Conservation (phyloP, 2,329 filamentous ascomycete species). For the Akanthomyces muscarius region DNA sequence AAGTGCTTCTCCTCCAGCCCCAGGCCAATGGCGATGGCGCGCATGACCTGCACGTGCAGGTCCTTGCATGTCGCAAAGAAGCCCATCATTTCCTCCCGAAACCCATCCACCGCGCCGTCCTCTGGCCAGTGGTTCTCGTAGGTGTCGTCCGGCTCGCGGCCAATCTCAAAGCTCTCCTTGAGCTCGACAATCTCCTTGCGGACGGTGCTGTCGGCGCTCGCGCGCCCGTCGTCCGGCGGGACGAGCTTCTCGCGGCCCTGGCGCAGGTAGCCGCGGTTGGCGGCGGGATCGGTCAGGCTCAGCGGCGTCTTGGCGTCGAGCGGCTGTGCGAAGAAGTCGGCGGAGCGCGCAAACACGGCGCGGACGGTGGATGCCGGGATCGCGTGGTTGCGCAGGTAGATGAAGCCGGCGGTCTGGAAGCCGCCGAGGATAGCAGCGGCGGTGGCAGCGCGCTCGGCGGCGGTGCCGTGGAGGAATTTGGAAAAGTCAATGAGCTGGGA, state of each 20-base stretch:
- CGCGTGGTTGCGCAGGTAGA: conserved; percentile 80
- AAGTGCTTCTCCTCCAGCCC: conserved; percentile 69
- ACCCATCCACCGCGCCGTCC: conserved; percentile 47
- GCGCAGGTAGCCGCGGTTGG: conserved; percentile 70
- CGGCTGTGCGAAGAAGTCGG: conserved; percentile 65
- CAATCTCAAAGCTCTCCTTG: conserved; percentile 64
- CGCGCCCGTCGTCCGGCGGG: conserved; percentile 50
- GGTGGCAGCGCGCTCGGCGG: conserved; percentile 56
- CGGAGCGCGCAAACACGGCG: conserved; percentile 63
- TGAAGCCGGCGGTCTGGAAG: conserved; percentile 82
- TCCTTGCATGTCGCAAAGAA: conserved; percentile 74
- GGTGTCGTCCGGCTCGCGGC: conserved; percentile 53
- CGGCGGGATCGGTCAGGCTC: conserved; percentile 66
- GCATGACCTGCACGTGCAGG: conserved; percentile 75
- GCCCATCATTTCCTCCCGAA: conserved; percentile 66
- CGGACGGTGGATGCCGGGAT: conserved; percentile 58
- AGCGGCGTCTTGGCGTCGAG: conserved; percentile 60
- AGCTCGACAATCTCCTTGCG: conserved; percentile 50
- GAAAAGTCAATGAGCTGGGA: conserved; percentile 73
- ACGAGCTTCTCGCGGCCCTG: conserved; percentile 68
- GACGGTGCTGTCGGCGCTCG: conserved; percentile 38
- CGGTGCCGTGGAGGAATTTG: conserved; percentile 61
- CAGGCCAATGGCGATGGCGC: conserved; percentile 79
- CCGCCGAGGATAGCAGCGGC: conserved; percentile 71
- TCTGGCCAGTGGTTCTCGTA: conserved; percentile 74